Evolutionary conservation across 2,329 filamentous ascomycete genomes (phyloP).

Genomic region (Cylindrodendrum hubeiense): DNA sequence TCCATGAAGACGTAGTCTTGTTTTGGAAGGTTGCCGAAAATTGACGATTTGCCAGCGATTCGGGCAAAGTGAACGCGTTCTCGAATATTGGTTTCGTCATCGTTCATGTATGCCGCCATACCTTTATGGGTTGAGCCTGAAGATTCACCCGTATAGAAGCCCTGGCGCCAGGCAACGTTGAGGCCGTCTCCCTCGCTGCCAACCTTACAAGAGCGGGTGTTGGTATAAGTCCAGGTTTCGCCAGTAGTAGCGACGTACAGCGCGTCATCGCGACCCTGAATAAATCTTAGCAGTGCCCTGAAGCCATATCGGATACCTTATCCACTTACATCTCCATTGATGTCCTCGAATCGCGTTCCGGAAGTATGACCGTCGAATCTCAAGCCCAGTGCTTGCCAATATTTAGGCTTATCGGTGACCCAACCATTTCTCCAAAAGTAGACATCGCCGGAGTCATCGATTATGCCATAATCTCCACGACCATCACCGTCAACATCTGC

Average conservation of each 20-base stretch:
- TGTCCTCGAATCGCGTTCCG: neutral
- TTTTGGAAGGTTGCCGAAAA: too few species aligned
- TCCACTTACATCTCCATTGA: too few species aligned
- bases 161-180: constrained; percentile 15
- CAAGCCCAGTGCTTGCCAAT: constrained; percentile 38
- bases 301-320: too few species aligned
- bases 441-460: neutral
- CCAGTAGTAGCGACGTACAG: too few species aligned
- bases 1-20: too few species aligned
- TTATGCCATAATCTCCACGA: neutral
- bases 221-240: too few species aligned
- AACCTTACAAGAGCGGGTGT: neutral
- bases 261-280: too few species aligned
- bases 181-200: neutral
- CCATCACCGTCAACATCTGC: constrained; percentile 6
- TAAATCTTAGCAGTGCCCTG: too few species aligned
- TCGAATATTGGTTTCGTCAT: too few species aligned
- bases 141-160: neutral
- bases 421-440: constrained; percentile 1
- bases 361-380: neutral
- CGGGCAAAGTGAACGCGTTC: too few species aligned
- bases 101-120: too few species aligned
- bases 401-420: neutral
- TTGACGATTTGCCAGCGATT: too few species aligned
- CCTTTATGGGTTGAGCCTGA: neutral